These are phyloP conservation scores for Mucor irregularis DNA, from an alignment of 371 early-diverging fungal species.

Conservation along the genomic window DNA sequence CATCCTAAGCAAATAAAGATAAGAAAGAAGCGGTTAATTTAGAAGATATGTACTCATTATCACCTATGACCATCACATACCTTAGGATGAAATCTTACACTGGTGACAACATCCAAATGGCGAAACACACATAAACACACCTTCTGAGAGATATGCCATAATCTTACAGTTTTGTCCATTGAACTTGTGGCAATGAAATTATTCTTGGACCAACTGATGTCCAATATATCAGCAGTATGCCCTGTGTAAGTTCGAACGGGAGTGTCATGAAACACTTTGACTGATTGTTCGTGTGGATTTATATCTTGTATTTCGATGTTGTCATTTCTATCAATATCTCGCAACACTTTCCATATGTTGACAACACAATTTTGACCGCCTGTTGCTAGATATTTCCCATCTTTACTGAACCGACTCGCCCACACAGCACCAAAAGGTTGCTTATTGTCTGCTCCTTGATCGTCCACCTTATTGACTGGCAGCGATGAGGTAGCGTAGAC, in stretches of 20 bases:
- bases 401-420: conserved; percentile 70
- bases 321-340: conserved; percentile 25
- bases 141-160: conserved; percentile 79
- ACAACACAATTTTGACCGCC: conserved; percentile 76
- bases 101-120: conserved; percentile 78
- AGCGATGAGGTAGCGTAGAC: background rate
- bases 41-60: background rate
- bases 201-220: conserved; percentile 86
- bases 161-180: conserved; percentile 80
- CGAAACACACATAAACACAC: conserved; percentile 79
- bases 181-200: conserved; percentile 83
- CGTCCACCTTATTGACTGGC: background rate
- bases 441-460: conserved; percentile 1
- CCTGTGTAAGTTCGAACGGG: conserved; percentile 71
- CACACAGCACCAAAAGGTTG: conserved; percentile 38
- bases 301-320: conserved; percentile 28
- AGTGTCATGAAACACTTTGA: conserved; percentile 61
- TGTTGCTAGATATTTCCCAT: conserved; percentile 79
- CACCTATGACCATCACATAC: conserved; percentile 13
- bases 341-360: conserved; percentile 69
- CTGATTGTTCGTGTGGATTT: conserved; percentile 21
- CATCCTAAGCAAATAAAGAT: conserved; percentile 49
- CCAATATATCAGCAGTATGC: conserved; percentile 73
- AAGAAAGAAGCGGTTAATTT: background rate
- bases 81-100: conserved; percentile 82